phyloP scores from a whole-genome alignment of 2,329 filamentous ascomycete species.

The Camptophora hylomeconis region DNA sequence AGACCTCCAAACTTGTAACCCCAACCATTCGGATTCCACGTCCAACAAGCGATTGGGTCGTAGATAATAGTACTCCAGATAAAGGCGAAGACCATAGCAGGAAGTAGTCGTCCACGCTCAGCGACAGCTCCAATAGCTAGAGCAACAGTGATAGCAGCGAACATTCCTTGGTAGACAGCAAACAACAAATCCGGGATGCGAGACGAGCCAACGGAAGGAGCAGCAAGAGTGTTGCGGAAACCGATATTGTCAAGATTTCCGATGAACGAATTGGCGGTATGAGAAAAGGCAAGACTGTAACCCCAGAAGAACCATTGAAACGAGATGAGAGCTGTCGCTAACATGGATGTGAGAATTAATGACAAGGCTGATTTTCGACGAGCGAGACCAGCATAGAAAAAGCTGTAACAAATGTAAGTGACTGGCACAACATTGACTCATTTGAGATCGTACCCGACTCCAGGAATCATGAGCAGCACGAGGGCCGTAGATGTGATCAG shows the following conservation, averaged over 20 bases:
- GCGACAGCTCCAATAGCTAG: conserved; percentile 74
- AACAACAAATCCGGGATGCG: conserved; percentile 68
- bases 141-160: conserved; percentile 50
- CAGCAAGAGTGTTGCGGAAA: conserved; percentile 60
- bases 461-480: conserved; percentile 84
- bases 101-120: conserved; percentile 76
- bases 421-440: no score
- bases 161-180: conserved; percentile 78
- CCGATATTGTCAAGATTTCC: conserved; percentile 70
- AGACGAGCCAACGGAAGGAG: conserved; percentile 58
- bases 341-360: conserved; percentile 72
- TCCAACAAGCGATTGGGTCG: conserved; percentile 90
- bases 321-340: conserved; percentile 63
- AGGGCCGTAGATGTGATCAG: conserved; percentile 63
- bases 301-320: conserved; percentile 98
- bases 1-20: conserved; percentile 65
- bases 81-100: conserved; percentile 85
- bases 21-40: conserved; percentile 79
- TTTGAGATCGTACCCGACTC: conserved; percentile 58
- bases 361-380: conserved; percentile 80
- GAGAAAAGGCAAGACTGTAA: conserved; percentile 71
- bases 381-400: conserved; percentile 87
- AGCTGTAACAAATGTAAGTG: conserved; percentile 38
- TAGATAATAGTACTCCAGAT: conserved; percentile 84
- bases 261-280: conserved; percentile 61